Conservation (phyloP, 2,329 filamentous ascomycete genomes). For the Byssothecium circinans region DNA sequence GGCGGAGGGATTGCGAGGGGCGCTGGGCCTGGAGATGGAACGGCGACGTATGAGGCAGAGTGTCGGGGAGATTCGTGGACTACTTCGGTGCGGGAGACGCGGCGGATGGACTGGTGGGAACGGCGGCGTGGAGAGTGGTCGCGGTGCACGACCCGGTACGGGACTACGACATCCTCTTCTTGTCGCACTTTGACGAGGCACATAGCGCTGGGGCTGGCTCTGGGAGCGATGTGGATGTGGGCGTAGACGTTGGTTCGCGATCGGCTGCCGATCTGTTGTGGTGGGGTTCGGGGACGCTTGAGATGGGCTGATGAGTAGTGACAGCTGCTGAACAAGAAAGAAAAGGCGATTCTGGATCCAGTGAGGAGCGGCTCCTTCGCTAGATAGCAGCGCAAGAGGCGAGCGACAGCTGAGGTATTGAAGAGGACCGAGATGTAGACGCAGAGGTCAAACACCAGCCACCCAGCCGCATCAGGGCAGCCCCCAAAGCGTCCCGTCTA, state of each 20-base stretch:
- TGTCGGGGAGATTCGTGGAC: slow-evolving; percentile 36
- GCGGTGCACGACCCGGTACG: slow-evolving; percentile 33
- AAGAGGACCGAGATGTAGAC: too few species aligned
- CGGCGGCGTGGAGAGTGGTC: slow-evolving; percentile 35
- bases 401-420: slow-evolving; percentile 21
- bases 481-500: slow-evolving; percentile 19
- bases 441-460: too few species aligned
- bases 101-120: slow-evolving; percentile 28
- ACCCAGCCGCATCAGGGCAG: too few species aligned
- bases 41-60: slow-evolving; percentile 33
- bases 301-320: too few species aligned
- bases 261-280: too few species aligned
- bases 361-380: background rate
- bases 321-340: too few species aligned
- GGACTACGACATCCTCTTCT: slow-evolving; percentile 48
- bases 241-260: too few species aligned
- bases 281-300: too few species aligned
- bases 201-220: slow-evolving; percentile 33
- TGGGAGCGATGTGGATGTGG: background rate
- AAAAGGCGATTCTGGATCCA: too few species aligned
- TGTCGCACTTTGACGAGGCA: slow-evolving; percentile 52
- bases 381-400: slow-evolving; percentile 11
- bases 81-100: slow-evolving; percentile 35
- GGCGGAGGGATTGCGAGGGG: slow-evolving; percentile 39
- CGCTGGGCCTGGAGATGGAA: slow-evolving; percentile 35